Percentiles rank a stretch among this genome's conserved stretches.
phyloP scores from a whole-genome alignment of 129 eudicot genomes.

The Chrysanthemum makinoi region DNA sequence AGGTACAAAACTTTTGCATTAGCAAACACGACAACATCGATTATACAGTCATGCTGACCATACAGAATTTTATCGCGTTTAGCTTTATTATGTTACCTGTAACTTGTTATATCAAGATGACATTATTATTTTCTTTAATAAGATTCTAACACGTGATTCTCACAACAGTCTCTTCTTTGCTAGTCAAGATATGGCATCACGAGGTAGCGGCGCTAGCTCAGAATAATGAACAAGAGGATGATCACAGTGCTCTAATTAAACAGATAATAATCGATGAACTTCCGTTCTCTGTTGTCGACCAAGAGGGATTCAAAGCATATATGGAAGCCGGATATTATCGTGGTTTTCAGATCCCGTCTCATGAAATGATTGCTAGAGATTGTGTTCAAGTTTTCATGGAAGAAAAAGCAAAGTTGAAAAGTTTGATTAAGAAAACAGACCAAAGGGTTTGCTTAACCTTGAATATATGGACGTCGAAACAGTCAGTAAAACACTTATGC shows the following conservation, averaged over 20 bases:
- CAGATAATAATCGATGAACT: background rate
- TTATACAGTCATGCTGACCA: no score
- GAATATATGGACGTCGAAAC: background rate
- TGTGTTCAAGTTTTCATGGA: constrained; percentile 3
- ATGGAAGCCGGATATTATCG: background rate
- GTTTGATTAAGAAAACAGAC: background rate
- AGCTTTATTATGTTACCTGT: background rate
- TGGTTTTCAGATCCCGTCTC: background rate
- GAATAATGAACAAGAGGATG: background rate
- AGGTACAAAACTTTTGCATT: background rate
- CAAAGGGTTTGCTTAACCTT: constrained; percentile 14
- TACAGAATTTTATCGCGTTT: no score
- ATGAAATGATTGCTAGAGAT: background rate
- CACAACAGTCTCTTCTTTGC: background rate
- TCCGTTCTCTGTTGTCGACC: constrained; percentile 12
- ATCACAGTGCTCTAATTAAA: constrained; percentile 12
- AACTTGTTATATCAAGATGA: background rate
- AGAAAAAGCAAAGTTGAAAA: constrained; percentile 13
- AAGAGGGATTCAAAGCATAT: background rate
- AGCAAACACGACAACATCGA: no score
- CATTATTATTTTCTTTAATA: no score
- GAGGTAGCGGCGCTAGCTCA: background rate
- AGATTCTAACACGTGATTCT: background rate
- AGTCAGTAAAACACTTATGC: constrained; percentile 11
- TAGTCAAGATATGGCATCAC: background rate